Evolutionary conservation across 495 filamentous ascomycete species (phyloP).

Genomic region (Cercophora sp.): DNA sequence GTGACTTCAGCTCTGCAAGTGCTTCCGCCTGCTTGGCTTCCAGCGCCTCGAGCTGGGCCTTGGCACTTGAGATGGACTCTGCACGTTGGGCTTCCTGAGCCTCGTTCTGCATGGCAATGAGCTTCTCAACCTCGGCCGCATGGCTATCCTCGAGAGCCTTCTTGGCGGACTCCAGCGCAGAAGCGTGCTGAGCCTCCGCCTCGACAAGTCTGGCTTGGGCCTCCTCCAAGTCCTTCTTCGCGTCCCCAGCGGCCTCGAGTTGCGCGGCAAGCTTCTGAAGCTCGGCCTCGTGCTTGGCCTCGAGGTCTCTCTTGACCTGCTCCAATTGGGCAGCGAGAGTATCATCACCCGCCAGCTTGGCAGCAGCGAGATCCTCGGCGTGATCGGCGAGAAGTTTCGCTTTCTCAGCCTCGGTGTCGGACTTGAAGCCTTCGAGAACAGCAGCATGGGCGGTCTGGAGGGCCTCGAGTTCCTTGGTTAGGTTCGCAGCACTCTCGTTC

Average conservation of each 20-base stretch:
- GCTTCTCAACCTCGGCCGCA: slow-evolving; percentile 45
- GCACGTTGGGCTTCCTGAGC: slow-evolving; percentile 38
- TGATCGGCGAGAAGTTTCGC: slow-evolving; percentile 33
- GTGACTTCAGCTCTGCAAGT: slow-evolving; percentile 39
- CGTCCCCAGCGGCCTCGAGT: slow-evolving; percentile 30
- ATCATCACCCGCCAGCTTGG: slow-evolving; percentile 18
- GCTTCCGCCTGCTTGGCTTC: slow-evolving; percentile 37
- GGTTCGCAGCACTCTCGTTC: slow-evolving; percentile 32
- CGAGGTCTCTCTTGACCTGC: slow-evolving; percentile 22
- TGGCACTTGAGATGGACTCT: slow-evolving; percentile 26
- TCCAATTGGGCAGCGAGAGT: slow-evolving; percentile 10
- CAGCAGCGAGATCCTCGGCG: slow-evolving; percentile 29
- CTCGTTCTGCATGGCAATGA: slow-evolving; percentile 42
- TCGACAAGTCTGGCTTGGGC: slow-evolving; percentile 40
- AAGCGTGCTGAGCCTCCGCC: slow-evolving; percentile 33
- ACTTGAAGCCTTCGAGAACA: slow-evolving; percentile 12
- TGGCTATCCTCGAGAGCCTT: slow-evolving; percentile 43
- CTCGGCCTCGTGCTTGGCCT: slow-evolving; percentile 25
- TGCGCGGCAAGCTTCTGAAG: slow-evolving; percentile 32
- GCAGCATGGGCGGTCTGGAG: slow-evolving; percentile 38
- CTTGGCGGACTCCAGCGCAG: slow-evolving; percentile 38
- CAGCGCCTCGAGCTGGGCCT: slow-evolving; percentile 37
- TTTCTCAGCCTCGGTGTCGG: slow-evolving; percentile 22
- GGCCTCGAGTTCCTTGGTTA: slow-evolving; percentile 38
- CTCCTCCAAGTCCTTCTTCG: slow-evolving; percentile 32